These are phyloP conservation scores for Saccharata proteae DNA, from an alignment of 2,329 filamentous ascomycete species.

Conservation along the genomic window DNA sequence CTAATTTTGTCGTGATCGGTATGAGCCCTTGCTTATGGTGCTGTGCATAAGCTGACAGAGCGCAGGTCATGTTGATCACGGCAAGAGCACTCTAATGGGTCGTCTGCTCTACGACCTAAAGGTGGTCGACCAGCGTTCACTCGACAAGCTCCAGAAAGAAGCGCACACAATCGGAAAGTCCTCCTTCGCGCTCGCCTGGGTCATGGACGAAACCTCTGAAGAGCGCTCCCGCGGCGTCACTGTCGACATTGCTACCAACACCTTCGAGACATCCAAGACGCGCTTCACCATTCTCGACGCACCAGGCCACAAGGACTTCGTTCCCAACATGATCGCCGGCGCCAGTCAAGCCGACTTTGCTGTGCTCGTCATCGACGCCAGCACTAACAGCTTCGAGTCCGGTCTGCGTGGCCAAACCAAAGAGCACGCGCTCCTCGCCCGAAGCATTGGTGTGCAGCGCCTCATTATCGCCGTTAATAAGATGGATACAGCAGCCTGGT, in stretches of 20 bases:
- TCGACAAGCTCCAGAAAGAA: conserved; percentile 80
- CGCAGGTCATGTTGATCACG: conserved; percentile 86
- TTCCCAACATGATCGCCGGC: conserved; percentile 98
- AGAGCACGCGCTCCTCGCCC: conserved; percentile 79
- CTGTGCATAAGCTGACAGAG: background rate
- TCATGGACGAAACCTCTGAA: conserved; percentile 83
- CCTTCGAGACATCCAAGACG: conserved; percentile 80
- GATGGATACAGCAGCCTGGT: conserved; percentile 79
- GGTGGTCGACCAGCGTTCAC: conserved; percentile 73
- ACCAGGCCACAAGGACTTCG: conserved; percentile 88
- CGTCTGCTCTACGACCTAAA: conserved; percentile 81
- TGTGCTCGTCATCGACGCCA: conserved; percentile 84
- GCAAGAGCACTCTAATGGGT: conserved; percentile 96
- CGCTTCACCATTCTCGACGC: conserved; percentile 91
- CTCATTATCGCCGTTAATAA: conserved; percentile 93
- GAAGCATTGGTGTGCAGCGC: conserved; percentile 80
- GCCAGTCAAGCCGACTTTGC: conserved; percentile 94
- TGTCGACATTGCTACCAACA: conserved; percentile 90
- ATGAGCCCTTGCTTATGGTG: conserved; percentile 24
- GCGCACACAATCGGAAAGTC: conserved; percentile 86
- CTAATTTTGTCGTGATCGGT: conserved; percentile 91
- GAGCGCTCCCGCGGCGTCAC: conserved; percentile 85
- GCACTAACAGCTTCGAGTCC: conserved; percentile 83
- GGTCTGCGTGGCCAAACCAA: conserved; percentile 88
- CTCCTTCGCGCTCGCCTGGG: conserved; percentile 94